Evolutionary conservation across 371 early-diverging fungal species (phyloP).

Genomic region (Zychaea mexicana): DNA sequence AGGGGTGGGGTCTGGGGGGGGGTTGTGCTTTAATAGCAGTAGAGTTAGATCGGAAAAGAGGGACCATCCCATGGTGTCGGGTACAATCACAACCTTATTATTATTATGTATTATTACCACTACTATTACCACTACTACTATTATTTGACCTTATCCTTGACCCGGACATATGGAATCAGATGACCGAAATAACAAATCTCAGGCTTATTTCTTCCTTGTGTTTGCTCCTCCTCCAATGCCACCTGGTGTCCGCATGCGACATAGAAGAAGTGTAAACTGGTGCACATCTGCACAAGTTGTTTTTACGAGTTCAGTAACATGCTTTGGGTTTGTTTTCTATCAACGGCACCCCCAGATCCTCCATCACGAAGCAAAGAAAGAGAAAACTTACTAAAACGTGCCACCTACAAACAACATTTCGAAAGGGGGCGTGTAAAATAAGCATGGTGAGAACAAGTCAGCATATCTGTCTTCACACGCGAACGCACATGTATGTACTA

Average conservation of each 20-base stretch:
- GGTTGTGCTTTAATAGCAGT: neutral
- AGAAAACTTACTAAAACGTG: slow-evolving; percentile 38
- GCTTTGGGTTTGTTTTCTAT: neutral
- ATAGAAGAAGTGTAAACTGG: slow-evolving; percentile 42
- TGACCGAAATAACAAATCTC: slow-evolving; percentile 21
- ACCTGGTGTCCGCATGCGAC: slow-evolving; percentile 35
- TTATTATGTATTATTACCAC: too few relatives aligned
- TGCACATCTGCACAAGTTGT: slow-evolving; percentile 30
- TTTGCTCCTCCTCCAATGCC: neutral
- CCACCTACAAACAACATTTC: slow-evolving; percentile 28
- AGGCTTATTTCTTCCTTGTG: too few relatives aligned
- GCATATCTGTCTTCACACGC: too few relatives aligned
- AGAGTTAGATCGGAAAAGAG: slow-evolving; percentile 5
- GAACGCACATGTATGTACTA: too few relatives aligned
- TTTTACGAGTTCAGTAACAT: neutral
- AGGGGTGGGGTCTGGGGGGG: too few relatives aligned
- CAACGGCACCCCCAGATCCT: neutral
- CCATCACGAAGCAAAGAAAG: too few relatives aligned
- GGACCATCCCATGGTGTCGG: slow-evolving; percentile 7
- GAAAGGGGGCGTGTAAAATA: neutral
- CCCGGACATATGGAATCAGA: slow-evolving; percentile 29
- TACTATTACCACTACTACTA: too few relatives aligned
- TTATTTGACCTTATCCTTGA: slow-evolving; percentile 14
- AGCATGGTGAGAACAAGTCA: neutral
- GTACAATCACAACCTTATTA: slow-evolving; percentile 4